A percentile compares a stretch with the other conserved stretches of the same genome.
Evolutionary conservation across 176 grass and related monocot species (phyloP).

Genomic region (Phoenix roebelenii): DNA sequence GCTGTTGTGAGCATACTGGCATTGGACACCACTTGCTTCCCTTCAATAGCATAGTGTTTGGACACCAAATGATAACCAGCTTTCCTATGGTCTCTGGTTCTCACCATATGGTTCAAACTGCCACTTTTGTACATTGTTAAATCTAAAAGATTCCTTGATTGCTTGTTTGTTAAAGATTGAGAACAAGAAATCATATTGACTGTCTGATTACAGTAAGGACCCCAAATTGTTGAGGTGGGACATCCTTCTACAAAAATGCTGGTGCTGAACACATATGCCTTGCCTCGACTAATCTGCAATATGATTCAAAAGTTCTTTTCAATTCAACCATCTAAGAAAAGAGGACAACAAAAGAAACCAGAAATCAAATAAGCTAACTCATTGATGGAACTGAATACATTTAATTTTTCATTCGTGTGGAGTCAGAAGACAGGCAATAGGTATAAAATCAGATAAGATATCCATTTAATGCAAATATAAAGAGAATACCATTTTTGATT

Average conservation of each 20-base stretch:
- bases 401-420: too few species aligned
- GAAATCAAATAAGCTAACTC: too few species aligned
- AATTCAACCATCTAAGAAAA: too few species aligned
- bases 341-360: too few species aligned
- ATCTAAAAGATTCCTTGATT: constrained; percentile 48
- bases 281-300: constrained; percentile 87
- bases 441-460: too few species aligned
- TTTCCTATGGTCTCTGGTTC: constrained; percentile 25
- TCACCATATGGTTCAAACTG: constrained; percentile 1
- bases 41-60: constrained; percentile 11
- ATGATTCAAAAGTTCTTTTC: constrained; percentile 6
- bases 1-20: constrained; percentile 12
- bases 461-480: too few species aligned
- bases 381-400: too few species aligned
- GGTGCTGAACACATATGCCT: constrained; percentile 51
- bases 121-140: constrained; percentile 5
- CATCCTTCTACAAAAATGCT: constrained; percentile 62
- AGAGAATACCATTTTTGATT: constrained; percentile 91
- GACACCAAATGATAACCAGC: constrained; percentile 20
- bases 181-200: constrained; percentile 63
- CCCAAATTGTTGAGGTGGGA: constrained; percentile 42
- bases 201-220: constrained; percentile 67
- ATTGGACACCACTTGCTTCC: constrained; percentile 31
- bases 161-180: constrained; percentile 48
- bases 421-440: too few species aligned